Evolutionary conservation across 163 green algal genomes (phyloP), one percentile per base, ranked within the genome.

Genomic region (Coccomyxa subellipsoidea): DNA sequence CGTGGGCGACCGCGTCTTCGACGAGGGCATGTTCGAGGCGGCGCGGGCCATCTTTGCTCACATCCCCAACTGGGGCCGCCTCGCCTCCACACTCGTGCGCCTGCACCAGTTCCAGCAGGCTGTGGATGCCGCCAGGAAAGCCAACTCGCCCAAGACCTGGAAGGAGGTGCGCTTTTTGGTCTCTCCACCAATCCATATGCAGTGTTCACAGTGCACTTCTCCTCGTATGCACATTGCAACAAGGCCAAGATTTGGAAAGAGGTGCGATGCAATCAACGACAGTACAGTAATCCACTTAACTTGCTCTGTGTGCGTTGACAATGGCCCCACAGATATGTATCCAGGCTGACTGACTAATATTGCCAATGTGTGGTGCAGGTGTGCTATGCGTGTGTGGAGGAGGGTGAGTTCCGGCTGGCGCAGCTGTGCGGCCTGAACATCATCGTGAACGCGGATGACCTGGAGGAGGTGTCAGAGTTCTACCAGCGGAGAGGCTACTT

Each of bases 341-440:
- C n/a, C n/a, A n/a, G n/a, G n/a, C n/a, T n/a, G n/a, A n/a, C n/a
- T n/a, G n/a, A n/a, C n/a, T n/a, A n/a, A n/a, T n/a, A n/a, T n/a
- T n/a, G n/a, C n/a, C n/a, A n/a, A n/a, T n/a, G n/a, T n/a, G n/a
- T n/a, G n/a, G 37, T 31, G 82, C 79, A 86, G 83, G 84, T 99
- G 72, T 97, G 92, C 90, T 99, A 98, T 86, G 95, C 95, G 15
- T 99, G 96, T 88, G 95, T 99, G 76, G 95, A 98, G 79, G 94
- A 96, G 86, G 90, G 90, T 47, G 96, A 99, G 90, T 98, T 97
- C 93, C 90, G 91, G 47, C 91, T 99, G 77, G 96, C 94, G 27
- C 96, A 99, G 93, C 93, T 99, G 40, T 97, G 93, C 88, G 97
- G 95, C 37, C 91, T 99, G 32, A 95, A 96, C 90, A 99, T 99